A percentile compares a stretch with the other conserved stretches of the same genome.
Conservation (phyloP, 2,329 filamentous ascomycete species). For the Metarhizium guizhouense region DNA sequence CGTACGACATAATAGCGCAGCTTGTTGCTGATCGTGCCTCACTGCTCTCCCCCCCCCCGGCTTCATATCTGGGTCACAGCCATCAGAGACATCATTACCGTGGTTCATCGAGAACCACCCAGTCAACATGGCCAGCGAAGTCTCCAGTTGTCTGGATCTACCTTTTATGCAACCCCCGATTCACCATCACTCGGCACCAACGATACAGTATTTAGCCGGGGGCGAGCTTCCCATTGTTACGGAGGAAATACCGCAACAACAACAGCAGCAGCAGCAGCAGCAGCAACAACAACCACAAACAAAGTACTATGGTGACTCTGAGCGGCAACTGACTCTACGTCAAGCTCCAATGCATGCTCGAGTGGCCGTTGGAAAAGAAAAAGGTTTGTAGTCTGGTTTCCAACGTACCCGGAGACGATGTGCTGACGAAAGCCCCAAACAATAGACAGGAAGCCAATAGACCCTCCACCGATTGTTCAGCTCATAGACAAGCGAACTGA, state of each 20-base stretch:
- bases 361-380: conserved; percentile 65
- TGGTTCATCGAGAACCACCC: background rate
- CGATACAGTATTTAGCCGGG: conserved; percentile 8
- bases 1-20: background rate
- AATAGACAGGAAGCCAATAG: conserved; percentile 73
- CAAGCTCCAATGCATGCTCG: conserved; percentile 40
- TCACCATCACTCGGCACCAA: conserved; percentile 4
- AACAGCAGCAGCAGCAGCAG: background rate
- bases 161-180: conserved; percentile 7
- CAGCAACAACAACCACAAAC: conserved; percentile 8
- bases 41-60: background rate
- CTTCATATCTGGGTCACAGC: background rate
- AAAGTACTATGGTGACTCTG: conserved; percentile 11
- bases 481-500: conserved; percentile 30
- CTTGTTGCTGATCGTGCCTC: background rate
- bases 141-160: conserved; percentile 7
- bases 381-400: conserved; percentile 38
- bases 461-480: conserved; percentile 79
- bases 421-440: background rate
- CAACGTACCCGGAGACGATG: background rate
- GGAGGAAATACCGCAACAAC: conserved; percentile 7
- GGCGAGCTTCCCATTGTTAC: conserved; percentile 9
- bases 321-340: conserved; percentile 11
- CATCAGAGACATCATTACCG: background rate
- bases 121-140: conserved; percentile 7